phyloP scores from a whole-genome alignment of 176 grass and related monocot genomes.

The Poa pratensis region DNA sequence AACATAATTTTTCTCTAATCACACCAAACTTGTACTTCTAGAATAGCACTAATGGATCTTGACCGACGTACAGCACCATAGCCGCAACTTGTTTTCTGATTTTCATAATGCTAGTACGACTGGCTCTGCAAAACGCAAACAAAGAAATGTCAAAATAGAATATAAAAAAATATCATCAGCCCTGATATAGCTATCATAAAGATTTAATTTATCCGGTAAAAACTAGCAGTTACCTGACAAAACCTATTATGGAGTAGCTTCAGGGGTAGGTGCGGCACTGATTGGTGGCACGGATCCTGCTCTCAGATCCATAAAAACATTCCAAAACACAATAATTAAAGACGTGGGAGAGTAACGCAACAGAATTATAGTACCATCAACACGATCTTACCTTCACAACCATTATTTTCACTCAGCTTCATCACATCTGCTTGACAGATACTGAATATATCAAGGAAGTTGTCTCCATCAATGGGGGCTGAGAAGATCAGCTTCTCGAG shows the following conservation, averaged over 20 bases:
- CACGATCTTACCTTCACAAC: background rate
- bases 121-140: background rate
- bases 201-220: background rate
- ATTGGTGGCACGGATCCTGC: too few species aligned
- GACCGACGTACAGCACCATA: too few species aligned
- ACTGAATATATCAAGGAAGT: background rate
- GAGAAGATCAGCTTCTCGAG: slow-evolving; percentile 15
- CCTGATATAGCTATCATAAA: background rate
- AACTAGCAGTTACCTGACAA: background rate
- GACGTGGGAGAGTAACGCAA: background rate
- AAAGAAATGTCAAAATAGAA: background rate
- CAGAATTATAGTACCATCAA: background rate
- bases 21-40: too few species aligned
- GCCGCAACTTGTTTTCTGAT: too few species aligned
- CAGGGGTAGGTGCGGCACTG: background rate
- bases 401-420: background rate
- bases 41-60: too few species aligned
- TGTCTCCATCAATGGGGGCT: background rate
- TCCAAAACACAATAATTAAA: background rate
- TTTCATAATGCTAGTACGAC: background rate
- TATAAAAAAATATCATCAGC: background rate
- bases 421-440: background rate
- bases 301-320: background rate
- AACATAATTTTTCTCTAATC: too few species aligned
- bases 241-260: background rate